Evolutionary conservation across 129 eudicot species (phyloP).

Genomic region (Calendula officinalis): DNA sequence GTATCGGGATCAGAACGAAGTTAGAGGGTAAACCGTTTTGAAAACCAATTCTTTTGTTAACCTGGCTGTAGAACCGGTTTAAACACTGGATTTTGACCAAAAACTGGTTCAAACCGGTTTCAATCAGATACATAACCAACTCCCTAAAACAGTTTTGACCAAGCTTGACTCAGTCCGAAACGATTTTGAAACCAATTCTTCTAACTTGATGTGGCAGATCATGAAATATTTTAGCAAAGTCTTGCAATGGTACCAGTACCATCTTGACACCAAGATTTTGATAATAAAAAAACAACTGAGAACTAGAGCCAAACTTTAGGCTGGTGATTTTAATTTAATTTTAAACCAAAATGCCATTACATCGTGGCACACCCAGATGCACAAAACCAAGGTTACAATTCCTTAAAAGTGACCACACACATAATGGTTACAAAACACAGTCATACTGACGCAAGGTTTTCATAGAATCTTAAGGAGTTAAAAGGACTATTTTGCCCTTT

Average conservation of each 20-base stretch:
- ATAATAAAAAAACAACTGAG: background rate
- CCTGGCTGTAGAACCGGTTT: no score
- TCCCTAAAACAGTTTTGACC: no score
- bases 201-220: no score
- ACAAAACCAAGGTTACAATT: slow-evolving; percentile 24
- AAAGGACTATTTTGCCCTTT: slow-evolving; percentile 44
- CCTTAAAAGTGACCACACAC: slow-evolving; percentile 8
- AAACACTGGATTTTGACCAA: no score
- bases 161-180: no score
- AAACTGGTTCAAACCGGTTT: no score
- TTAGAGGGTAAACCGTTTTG: no score
- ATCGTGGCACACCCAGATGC: background rate
- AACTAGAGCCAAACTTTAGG: no score
- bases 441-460: slow-evolving; percentile 1
- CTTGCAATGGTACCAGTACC: background rate
- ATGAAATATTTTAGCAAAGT: background rate
- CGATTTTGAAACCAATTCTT: no score
- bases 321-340: background rate
- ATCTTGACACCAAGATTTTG: background rate
- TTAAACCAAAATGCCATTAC: background rate
- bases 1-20: no score
- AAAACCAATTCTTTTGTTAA: no score
- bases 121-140: no score
- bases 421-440: slow-evolving; percentile 21
- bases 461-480: background rate